Evolutionary conservation across 371 early-diverging fungal species (phyloP).

Genomic region (Mucor mucedo): DNA sequence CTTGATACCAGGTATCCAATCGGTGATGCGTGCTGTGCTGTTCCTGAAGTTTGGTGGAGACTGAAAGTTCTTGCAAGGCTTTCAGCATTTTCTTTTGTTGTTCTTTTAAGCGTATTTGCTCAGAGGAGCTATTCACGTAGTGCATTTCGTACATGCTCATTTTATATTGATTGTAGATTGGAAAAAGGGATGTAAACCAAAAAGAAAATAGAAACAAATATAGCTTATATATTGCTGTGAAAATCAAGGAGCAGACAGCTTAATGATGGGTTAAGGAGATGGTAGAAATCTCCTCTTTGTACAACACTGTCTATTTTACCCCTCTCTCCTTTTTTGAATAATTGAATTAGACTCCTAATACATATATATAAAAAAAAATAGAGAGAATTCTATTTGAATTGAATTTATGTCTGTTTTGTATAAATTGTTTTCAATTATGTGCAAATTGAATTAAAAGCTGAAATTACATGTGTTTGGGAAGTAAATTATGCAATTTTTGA

Average conservation of each 20-base stretch:
- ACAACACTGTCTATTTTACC: background rate
- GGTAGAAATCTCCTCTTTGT: background rate
- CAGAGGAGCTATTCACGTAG: slow-evolving; percentile 13
- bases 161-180: background rate
- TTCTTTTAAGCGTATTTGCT: slow-evolving; percentile 18
- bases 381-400: too few species aligned
- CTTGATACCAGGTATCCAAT: background rate
- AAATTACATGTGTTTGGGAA: background rate
- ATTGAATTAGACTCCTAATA: slow-evolving; percentile 1
- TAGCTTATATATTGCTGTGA: background rate
- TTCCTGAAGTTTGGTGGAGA: slow-evolving; percentile 12
- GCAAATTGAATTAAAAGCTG: background rate
- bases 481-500: too few species aligned
- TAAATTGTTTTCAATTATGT: slow-evolving; percentile 2
- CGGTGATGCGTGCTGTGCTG: background rate
- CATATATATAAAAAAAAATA: background rate
- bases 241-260: background rate
- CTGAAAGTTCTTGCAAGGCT: slow-evolving; percentile 22
- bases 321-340: background rate
- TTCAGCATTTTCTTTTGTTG: slow-evolving; percentile 24
- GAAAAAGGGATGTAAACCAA: background rate
- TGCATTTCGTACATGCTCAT: slow-evolving; percentile 33
- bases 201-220: slow-evolving; percentile 6
- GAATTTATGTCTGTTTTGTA: background rate
- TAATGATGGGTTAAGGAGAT: background rate